Evolutionary conservation across 352 stramenopile species (phyloP), one percentile per base, ranked within the genome.

Genomic region (Thalassiosira exigua): DNA sequence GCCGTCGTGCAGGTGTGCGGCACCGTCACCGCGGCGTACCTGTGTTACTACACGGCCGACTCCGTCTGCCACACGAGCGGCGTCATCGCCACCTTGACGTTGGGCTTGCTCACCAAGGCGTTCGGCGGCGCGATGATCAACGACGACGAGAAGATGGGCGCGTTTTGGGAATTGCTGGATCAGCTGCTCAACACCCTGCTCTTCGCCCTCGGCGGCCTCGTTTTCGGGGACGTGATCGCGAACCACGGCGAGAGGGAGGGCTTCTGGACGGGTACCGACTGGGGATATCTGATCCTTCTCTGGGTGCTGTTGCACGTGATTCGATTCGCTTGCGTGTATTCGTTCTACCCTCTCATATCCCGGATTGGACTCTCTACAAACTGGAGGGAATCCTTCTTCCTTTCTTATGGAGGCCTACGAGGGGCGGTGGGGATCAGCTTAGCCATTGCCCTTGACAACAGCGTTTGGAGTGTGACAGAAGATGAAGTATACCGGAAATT

Each of bases 121-220:
- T 82, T 92, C 26, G 91, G 90, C 14, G 53, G 81, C 41, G 81
- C 69, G 1, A 51, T 87, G 4, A 81, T 94, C 36, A 91, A 93
- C 57, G 75, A 93, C 58, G 36, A 41, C 1, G 67, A 91, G 14
- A 48, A 92, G 19, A 81, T 91, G 60, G 57, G 92, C 52, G 67
- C 88, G 27, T 94, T 94, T 75, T 91, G 89, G 86, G 42, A 78
- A 5, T 75, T 95, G 9, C 50, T 91, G 3, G 91, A 95, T 65
- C 83, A 93, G 54, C 67, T 95, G n/a, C 67, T 93, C 24, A 94
- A 94, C 53, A 93, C 89, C 4, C 12, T 94, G n/a, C 44, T 94
- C 0, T 94, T 94, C 68, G 69, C 70, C 9, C 52, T 94, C 14
- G 84, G 81, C 30, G 88, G 89, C 19, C 21, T 80, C 42, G 79